phyloP scores from a whole-genome alignment of 2,329 filamentous ascomycete species.

The Phyllosticta paracitricarpa region DNA sequence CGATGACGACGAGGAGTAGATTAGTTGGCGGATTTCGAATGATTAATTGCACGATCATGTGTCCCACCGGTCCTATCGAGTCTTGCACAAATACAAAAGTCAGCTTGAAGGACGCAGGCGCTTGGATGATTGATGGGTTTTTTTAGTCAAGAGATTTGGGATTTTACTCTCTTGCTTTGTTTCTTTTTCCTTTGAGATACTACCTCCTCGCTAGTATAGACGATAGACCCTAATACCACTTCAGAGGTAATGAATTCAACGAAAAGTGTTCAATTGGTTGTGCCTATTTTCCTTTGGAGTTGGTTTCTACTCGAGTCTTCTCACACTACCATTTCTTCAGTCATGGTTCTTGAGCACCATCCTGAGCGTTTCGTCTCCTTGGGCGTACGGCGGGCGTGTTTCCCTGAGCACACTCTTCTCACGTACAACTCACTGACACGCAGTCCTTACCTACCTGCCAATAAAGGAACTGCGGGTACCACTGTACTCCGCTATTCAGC shows the following conservation, averaged over 20 bases:
- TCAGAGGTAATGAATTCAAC: neutral
- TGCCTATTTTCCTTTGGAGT: neutral
- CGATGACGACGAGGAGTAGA: conserved; percentile 39
- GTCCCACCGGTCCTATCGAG: conserved; percentile 2
- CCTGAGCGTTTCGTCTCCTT: no score
- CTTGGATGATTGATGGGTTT: conserved; percentile 9
- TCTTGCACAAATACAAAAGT: neutral
- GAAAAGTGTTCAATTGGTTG: neutral
- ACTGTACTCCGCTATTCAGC: no score
- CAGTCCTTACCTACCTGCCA: no score
- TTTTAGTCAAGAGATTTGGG: neutral
- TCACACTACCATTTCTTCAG: no score
- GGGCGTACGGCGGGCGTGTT: no score
- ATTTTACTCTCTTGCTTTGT: neutral
- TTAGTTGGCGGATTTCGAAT: neutral
- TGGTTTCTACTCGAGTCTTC: no score
- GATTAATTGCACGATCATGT: neutral
- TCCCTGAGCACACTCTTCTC: no score
- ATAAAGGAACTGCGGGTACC: no score
- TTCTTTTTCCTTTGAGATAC: neutral
- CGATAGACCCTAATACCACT: neutral
- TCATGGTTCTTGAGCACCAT: no score
- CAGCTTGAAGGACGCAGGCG: conserved; percentile 7
- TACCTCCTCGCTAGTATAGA: neutral
- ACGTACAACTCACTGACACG: no score